A percentile compares a stretch with the other conserved stretches of the same genome.
phyloP scores from a whole-genome alignment of 208 protist genomes.

The Trichomonas vaginalis region DNA sequence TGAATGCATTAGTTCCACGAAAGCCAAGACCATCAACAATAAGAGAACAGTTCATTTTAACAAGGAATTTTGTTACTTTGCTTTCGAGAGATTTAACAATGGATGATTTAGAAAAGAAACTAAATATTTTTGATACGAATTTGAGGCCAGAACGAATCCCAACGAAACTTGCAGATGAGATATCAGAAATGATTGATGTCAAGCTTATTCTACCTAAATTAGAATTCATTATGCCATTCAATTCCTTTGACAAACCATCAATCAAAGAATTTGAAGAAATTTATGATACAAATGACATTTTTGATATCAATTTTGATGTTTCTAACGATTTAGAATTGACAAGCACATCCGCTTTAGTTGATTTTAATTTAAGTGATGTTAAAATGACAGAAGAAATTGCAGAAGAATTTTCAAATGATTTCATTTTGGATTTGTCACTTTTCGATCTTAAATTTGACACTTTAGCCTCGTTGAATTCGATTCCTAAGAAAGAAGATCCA shows the following conservation, averaged over 20 bases:
- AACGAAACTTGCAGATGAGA: background rate
- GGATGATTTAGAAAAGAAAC: background rate
- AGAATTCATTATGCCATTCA: background rate
- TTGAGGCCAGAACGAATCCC: background rate
- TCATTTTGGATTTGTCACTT: background rate
- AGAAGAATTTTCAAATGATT: background rate
- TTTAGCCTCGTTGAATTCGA: background rate
- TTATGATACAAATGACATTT: background rate
- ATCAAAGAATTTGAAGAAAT: background rate
- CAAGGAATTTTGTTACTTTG: background rate
- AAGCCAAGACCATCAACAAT: background rate
- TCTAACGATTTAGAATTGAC: too few relatives aligned
- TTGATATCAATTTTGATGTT: background rate
- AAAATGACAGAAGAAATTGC: background rate
- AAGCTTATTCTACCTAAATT: background rate
- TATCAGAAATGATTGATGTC: background rate
- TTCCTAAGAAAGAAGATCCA: background rate
- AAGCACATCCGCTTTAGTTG: too few relatives aligned
- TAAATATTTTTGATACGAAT: background rate
- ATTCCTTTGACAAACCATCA: background rate
- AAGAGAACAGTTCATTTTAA: background rate
- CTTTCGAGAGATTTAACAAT: background rate
- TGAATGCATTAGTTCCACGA: background rate
- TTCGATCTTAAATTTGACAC: background rate
- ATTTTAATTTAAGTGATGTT: too few relatives aligned